These are phyloP conservation scores for Brassica juncea DNA, from an alignment of 345 rosid species.

Conservation along the genomic window DNA sequence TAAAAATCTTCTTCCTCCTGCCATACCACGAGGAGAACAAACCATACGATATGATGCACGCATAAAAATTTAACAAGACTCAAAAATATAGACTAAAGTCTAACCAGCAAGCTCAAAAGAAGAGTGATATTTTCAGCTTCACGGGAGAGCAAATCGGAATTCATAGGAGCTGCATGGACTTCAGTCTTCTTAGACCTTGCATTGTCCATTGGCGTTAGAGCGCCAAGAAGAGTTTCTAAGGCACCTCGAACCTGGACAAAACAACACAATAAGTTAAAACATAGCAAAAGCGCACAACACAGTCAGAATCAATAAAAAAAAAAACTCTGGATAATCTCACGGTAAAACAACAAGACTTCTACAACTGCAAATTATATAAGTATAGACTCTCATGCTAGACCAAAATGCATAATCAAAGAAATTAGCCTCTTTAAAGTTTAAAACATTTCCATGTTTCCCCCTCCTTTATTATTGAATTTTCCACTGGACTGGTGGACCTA, in stretches of 20 bases:
- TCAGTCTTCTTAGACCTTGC: constrained; percentile 70
- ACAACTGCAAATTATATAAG: not conserved
- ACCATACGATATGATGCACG: not conserved
- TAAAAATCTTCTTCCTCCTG: constrained; percentile 97
- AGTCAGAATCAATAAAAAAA: not conserved
- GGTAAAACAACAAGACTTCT: constrained; percentile 17
- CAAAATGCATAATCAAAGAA: constrained; percentile 10
- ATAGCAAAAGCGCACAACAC: not conserved
- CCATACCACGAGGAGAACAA: constrained; percentile 32
- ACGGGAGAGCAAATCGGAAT: constrained; percentile 88
- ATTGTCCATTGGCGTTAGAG: constrained; percentile 84
- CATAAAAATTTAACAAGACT: not conserved
- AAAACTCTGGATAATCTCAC: not conserved
- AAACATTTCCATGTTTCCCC: constrained; percentile 1
- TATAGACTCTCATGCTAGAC: constrained; percentile 5
- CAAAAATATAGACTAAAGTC: not conserved
- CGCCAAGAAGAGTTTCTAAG: constrained; percentile 89
- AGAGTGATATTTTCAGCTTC: constrained; percentile 94
- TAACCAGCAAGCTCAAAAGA: constrained; percentile 86
- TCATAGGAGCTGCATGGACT: constrained; percentile 90
- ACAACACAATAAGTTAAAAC: constrained; percentile 14
- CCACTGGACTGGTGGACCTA: constrained; percentile 8
- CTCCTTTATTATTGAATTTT: constrained; percentile 9
- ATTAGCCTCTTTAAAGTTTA: not conserved
- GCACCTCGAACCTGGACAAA: constrained; percentile 78